These are phyloP conservation scores for Macrophomina pseudophaseolina DNA, from an alignment of 2,329 filamentous ascomycete genomes.

Conservation along the genomic window DNA sequence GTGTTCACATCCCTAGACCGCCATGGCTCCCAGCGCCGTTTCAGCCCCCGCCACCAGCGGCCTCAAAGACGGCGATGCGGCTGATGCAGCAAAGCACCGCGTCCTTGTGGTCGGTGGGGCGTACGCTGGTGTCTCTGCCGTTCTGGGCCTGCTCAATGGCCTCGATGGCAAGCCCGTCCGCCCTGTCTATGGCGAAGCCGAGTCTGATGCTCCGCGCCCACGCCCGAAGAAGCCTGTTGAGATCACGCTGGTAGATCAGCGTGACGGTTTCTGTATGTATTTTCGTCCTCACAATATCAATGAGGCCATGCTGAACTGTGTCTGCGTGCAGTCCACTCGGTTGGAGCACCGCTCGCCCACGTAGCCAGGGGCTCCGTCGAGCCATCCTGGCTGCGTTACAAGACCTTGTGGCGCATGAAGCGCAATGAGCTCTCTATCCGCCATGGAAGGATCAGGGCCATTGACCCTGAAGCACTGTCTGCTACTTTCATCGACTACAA, in stretches of 20 bases:
- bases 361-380: slow-evolving; percentile 57
- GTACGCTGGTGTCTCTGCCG: slow-evolving; percentile 72
- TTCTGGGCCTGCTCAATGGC: slow-evolving; percentile 71
- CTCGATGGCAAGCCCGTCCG: slow-evolving; percentile 63
- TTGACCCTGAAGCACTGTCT: slow-evolving; percentile 65
- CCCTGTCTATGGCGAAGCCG: slow-evolving; percentile 38
- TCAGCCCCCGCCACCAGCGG: slow-evolving; percentile 7
- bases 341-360: slow-evolving; percentile 75
- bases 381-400: slow-evolving; percentile 67
- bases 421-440: slow-evolving; percentile 66
- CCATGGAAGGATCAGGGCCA: slow-evolving; percentile 66
- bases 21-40: slow-evolving; percentile 7
- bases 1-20: neutral
- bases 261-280: slow-evolving; percentile 79
- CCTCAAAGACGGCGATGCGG: slow-evolving; percentile 2
- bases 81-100: neutral
- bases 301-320: neutral
- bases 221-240: slow-evolving; percentile 62
- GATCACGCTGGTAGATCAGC: slow-evolving; percentile 76
- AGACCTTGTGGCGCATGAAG: slow-evolving; percentile 69
- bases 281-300: neutral
- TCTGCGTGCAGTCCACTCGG: slow-evolving; percentile 67
- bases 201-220: slow-evolving; percentile 34
- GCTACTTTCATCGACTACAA: slow-evolving; percentile 59
- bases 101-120: slow-evolving; percentile 73